Percentiles rank a stretch among this genome's conserved stretches.
Evolutionary conservation across 176 grass and related monocot genomes (phyloP).

Genomic region (Musa itinerans): DNA sequence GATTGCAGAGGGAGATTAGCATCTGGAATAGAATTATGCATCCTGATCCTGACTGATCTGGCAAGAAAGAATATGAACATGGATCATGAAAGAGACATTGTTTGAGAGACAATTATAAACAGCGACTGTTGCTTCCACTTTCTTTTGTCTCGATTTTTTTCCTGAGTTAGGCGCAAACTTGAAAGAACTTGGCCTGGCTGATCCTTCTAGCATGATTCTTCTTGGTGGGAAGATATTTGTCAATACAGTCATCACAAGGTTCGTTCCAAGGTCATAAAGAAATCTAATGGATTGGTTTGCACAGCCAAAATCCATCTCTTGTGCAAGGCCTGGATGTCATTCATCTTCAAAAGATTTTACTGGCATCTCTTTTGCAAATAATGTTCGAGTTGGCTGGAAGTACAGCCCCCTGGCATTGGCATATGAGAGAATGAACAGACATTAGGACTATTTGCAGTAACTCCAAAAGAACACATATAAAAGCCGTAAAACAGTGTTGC

Average conservation of each 20-base stretch:
- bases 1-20: not conserved
- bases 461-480: too few relatives aligned
- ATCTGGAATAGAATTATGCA: constrained; percentile 10
- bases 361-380: not conserved
- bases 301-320: not conserved
- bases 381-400: not conserved
- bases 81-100: not conserved
- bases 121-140: not conserved
- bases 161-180: not conserved
- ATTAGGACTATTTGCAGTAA: too few relatives aligned
- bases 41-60: constrained; percentile 10
- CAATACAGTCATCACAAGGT: not conserved
- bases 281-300: too few relatives aligned
- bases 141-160: not conserved
- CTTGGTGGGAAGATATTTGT: not conserved
- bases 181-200: not conserved
- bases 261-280: not conserved
- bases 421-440: too few relatives aligned
- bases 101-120: not conserved
- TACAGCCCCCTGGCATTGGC: not conserved
- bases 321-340: not conserved
- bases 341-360: not conserved
- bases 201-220: not conserved
- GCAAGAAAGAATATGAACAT: not conserved
- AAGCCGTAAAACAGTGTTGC: too few relatives aligned